Evolutionary conservation across 163 green algal species (phyloP).

Genomic region (Chlamydomonas reinhardtii): DNA sequence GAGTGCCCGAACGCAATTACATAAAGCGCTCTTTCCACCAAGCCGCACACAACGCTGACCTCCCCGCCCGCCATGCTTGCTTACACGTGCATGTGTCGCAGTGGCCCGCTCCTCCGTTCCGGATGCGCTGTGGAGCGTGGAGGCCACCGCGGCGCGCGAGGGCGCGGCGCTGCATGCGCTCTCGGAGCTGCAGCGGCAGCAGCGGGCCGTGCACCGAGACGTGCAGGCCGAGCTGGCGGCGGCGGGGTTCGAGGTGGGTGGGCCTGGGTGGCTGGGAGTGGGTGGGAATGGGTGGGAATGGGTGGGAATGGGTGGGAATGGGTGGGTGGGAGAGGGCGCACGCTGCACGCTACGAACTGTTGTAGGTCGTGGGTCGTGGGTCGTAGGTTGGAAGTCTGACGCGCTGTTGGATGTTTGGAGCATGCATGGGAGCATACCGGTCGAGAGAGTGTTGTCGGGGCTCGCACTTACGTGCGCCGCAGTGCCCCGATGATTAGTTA

Average conservation of each 20-base stretch:
- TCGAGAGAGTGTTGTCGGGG: constrained; percentile 50
- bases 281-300: no score
- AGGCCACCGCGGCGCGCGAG: constrained; percentile 35
- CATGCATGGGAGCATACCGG: background rate
- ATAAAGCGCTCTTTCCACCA: no score
- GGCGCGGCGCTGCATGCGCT: constrained; percentile 22
- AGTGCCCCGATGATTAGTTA: constrained; percentile 49
- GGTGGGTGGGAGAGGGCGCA: no score
- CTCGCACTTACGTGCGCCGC: background rate
- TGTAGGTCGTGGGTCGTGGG: no score
- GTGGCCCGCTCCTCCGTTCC: constrained; percentile 34
- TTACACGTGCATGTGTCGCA: background rate
- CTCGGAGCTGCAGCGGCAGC: constrained; percentile 33
- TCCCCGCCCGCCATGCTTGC: background rate
- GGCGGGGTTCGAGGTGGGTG: constrained; percentile 48
- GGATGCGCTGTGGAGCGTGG: constrained; percentile 29
- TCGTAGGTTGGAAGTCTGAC: no score
- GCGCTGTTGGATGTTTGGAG: no score
- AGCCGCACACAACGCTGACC: no score
- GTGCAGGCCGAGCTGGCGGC: constrained; percentile 53
- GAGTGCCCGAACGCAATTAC: no score
- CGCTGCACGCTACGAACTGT: no score
- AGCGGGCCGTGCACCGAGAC: constrained; percentile 16
- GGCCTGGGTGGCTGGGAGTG: no score
- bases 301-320: no score